Conservation (phyloP, 371 early-diverging fungal genomes). For the Mucor mucedo region DNA sequence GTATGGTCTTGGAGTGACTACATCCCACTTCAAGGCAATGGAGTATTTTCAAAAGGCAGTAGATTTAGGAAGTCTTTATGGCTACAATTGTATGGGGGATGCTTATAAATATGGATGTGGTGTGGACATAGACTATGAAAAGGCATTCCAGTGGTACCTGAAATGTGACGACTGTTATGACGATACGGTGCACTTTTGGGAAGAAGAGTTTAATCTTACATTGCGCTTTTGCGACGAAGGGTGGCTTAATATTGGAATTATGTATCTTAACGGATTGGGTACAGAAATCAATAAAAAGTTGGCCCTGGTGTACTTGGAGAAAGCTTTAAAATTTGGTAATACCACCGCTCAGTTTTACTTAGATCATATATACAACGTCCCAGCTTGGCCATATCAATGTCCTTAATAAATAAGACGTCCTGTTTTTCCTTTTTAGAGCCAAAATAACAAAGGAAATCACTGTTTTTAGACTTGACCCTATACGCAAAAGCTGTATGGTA, state of each 20-base stretch:
- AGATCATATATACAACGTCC: no score
- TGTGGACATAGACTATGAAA: neutral
- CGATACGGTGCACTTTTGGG: neutral
- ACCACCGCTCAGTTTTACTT: no score
- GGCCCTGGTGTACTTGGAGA: neutral
- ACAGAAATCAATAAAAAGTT: neutral
- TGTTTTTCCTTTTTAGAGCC: no score
- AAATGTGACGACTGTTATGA: neutral
- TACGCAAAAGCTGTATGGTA: no score
- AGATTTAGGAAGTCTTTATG: neutral
- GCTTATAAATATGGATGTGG: neutral
- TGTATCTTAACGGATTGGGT: neutral
- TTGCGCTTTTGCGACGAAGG: neutral
- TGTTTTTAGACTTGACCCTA: no score
- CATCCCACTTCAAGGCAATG: neutral
- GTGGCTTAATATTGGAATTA: neutral
- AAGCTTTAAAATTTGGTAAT: no score
- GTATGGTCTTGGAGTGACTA: neutral
- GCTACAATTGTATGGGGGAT: neutral
- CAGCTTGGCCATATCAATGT: no score
- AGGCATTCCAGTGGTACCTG: neutral
- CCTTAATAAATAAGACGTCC: no score
- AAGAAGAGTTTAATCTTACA: no score
- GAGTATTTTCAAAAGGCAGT: neutral
- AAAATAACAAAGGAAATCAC: no score